These are phyloP conservation scores for Nannochloris sp. DNA, from an alignment of 139 green algal species.

Conservation along the genomic window DNA sequence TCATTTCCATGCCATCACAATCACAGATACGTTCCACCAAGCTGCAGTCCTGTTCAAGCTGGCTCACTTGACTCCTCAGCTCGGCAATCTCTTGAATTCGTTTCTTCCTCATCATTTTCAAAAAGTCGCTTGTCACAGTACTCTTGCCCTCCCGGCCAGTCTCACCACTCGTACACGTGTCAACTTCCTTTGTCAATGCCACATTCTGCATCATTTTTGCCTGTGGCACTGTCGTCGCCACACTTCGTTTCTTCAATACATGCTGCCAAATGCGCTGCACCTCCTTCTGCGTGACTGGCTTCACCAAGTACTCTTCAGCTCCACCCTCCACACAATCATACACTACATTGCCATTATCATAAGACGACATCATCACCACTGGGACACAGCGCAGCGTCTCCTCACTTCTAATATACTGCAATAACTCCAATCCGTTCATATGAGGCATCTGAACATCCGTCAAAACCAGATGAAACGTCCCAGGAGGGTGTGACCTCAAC, in stretches of 20 bases:
- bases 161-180: background rate
- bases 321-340: slow-evolving; percentile 67
- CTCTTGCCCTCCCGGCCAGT: background rate
- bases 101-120: background rate
- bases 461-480: slow-evolving; percentile 74
- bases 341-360: slow-evolving; percentile 70
- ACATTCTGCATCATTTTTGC: background rate
- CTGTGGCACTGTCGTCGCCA: slow-evolving; percentile 15
- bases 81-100: background rate
- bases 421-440: slow-evolving; percentile 70
- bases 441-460: slow-evolving; percentile 90
- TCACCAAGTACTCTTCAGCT: slow-evolving; percentile 88
- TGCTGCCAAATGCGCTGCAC: slow-evolving; percentile 77
- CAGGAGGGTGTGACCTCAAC: slow-evolving; percentile 43
- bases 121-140: background rate
- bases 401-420: slow-evolving; percentile 61
- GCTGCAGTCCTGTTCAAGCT: no score
- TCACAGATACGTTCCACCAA: background rate
- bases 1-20: no score
- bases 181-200: background rate
- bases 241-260: slow-evolving; percentile 54
- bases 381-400: slow-evolving; percentile 52
- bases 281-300: slow-evolving; percentile 85
- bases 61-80: background rate
- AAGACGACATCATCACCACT: slow-evolving; percentile 89